Evolutionary conservation across 768 basidiomycete genomes (phyloP).

Genomic region (Suillus decipiens): DNA sequence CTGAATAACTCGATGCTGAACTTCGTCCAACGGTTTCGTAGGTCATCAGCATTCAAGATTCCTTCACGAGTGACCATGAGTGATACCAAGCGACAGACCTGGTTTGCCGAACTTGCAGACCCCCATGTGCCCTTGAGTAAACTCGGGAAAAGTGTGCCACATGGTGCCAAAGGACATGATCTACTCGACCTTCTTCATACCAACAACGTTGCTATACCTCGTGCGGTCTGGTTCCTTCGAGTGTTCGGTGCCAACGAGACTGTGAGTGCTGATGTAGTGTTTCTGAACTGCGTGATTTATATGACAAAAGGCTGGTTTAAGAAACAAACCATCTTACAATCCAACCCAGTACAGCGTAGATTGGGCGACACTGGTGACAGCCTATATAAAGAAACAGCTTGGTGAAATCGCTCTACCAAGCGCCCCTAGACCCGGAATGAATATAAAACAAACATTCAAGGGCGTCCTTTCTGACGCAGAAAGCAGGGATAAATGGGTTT

Average conservation of each 20-base stretch:
- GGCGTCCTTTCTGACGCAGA: conserved; percentile 75
- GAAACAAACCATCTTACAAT: conserved; percentile 79
- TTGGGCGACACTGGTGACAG: conserved; percentile 80
- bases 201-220: conserved; percentile 74
- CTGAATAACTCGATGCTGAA: conserved; percentile 8
- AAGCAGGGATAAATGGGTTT: conserved; percentile 73
- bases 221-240: conserved; percentile 87
- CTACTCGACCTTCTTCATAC: conserved; percentile 77
- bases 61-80: conserved; percentile 83
- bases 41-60: conserved; percentile 71
- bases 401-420: conserved; percentile 78
- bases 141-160: conserved; percentile 82
- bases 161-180: conserved; percentile 84
- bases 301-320: conserved; percentile 58
- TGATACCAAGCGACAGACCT: conserved; percentile 74
- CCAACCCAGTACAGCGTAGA: conserved; percentile 83
- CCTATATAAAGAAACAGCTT: conserved; percentile 82
- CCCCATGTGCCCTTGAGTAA: conserved; percentile 79
- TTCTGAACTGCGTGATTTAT: conserved; percentile 3
- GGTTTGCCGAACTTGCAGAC: conserved; percentile 84
- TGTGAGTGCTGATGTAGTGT: conserved; percentile 38
- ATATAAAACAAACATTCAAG: conserved; percentile 85
- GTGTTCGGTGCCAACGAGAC: conserved; percentile 89
- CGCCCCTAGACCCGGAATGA: conserved; percentile 71
- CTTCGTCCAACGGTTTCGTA: conserved; percentile 9